phyloP scores from a whole-genome alignment of 2,329 filamentous ascomycete genomes.

The Chaetomium sp. region DNA sequence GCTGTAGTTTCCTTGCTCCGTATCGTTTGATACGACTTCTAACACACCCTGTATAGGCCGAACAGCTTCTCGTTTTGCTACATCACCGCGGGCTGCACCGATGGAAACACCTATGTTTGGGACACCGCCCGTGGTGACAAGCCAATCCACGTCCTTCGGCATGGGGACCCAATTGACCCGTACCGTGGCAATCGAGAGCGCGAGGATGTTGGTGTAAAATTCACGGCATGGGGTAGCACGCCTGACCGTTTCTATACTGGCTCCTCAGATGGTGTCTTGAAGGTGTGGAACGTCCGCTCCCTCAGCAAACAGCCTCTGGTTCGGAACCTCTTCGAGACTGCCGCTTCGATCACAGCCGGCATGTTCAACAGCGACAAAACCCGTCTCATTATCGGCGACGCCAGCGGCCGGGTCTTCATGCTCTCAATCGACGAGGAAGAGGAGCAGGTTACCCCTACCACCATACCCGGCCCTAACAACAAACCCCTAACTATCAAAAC shows the following conservation, averaged over 20 bases:
- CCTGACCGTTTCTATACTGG: slow-evolving; percentile 56
- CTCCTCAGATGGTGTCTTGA: slow-evolving; percentile 56
- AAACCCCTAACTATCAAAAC: slow-evolving; percentile 27
- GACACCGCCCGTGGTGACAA: slow-evolving; percentile 51
- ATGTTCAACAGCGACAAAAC: slow-evolving; percentile 51
- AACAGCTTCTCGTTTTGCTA: slow-evolving; percentile 47
- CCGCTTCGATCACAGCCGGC: slow-evolving; percentile 52
- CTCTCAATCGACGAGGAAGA: slow-evolving; percentile 43
- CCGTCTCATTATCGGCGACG: slow-evolving; percentile 53
- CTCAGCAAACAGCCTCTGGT: slow-evolving; percentile 36
- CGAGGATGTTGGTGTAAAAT: slow-evolving; percentile 58
- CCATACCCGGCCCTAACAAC: slow-evolving; percentile 30
- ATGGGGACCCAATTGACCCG: slow-evolving; percentile 41
- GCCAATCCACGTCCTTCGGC: slow-evolving; percentile 49
- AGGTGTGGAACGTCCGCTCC: slow-evolving; percentile 55
- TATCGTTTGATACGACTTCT: background rate
- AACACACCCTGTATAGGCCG: slow-evolving; percentile 34
- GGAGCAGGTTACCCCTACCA: slow-evolving; percentile 31
- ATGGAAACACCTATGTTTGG: slow-evolving; percentile 58
- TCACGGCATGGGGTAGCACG: slow-evolving; percentile 54
- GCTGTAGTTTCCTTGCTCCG: background rate
- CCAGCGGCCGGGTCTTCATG: slow-evolving; percentile 53
- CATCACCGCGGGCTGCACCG: slow-evolving; percentile 55
- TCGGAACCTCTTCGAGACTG: slow-evolving; percentile 46
- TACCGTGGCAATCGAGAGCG: slow-evolving; percentile 41